Percentiles rank a stretch among this genome's conserved stretches.
phyloP scores from a whole-genome alignment of 495 filamentous ascomycete species.

The Endocarpon pusillum region DNA sequence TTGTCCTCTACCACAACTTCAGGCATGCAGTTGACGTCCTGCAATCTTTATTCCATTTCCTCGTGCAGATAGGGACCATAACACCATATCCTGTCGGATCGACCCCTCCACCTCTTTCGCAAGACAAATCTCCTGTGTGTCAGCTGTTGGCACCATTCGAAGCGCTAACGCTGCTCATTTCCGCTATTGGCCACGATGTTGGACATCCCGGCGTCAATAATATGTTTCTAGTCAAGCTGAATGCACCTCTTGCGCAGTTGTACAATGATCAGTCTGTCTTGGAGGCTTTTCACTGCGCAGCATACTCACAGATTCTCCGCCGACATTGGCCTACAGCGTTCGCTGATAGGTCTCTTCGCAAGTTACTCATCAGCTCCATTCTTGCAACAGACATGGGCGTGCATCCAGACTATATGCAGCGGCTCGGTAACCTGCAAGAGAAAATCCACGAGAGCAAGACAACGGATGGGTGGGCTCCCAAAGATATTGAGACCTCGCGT shows the following conservation, averaged over 20 bases:
- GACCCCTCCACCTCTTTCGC: constrained; percentile 9
- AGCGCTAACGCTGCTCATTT: constrained; percentile 73
- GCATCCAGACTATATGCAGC: constrained; percentile 90
- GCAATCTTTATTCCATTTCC: constrained; percentile 82
- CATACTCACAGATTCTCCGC: constrained; percentile 88
- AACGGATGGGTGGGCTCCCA: constrained; percentile 53
- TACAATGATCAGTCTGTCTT: constrained; percentile 97
- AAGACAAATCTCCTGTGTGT: constrained; percentile 43
- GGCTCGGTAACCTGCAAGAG: constrained; percentile 56
- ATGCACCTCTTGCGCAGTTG: constrained; percentile 87
- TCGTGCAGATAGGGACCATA: constrained; percentile 65
- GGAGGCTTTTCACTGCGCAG: constrained; percentile 94
- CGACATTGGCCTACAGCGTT: constrained; percentile 81
- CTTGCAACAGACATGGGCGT: constrained; percentile 93
- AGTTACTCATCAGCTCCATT: constrained; percentile 87
- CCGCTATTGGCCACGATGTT: constrained; percentile 93
- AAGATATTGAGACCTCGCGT: constrained; percentile 52
- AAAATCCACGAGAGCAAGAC: constrained; percentile 47
- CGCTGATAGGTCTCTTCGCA: constrained; percentile 54
- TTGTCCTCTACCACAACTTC: constrained; percentile 98
- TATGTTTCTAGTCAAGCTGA: constrained; percentile 80
- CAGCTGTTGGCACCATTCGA: constrained; percentile 66
- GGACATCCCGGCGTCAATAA: constrained; percentile 98
- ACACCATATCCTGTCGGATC: constrained; percentile 38
- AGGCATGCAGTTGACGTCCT: constrained; percentile 92